A percentile compares a stretch with the other conserved stretches of the same genome.
Conservation (phyloP, 2,329 filamentous ascomycete genomes). For the Penicillium griseofulvum region DNA sequence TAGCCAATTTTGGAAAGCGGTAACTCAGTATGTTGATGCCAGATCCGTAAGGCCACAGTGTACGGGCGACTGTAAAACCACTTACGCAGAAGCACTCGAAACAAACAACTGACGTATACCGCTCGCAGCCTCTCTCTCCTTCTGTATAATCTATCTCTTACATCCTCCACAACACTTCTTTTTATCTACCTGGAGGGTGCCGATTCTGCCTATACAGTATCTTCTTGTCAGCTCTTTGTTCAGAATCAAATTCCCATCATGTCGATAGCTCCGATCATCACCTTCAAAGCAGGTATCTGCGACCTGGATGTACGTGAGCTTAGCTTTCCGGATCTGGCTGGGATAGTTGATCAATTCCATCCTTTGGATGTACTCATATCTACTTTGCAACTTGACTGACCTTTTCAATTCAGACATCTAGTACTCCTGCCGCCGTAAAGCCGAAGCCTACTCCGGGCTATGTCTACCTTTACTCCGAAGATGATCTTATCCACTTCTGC, state of each 20-base stretch:
- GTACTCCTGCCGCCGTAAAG: constrained; percentile 68
- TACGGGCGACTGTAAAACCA: constrained; percentile 17
- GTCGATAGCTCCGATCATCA: constrained; percentile 83
- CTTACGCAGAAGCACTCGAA: constrained; percentile 16
- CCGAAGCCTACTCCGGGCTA: constrained; percentile 74
- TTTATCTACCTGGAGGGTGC: constrained; percentile 13
- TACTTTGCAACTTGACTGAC: constrained; percentile 10
- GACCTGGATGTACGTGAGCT: constrained; percentile 68
- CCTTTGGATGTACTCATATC: not conserved
- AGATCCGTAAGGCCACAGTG: constrained; percentile 4
- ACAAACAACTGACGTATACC: constrained; percentile 33
- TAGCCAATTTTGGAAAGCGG: constrained; percentile 9
- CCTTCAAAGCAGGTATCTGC: constrained; percentile 93
- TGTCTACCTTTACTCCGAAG: constrained; percentile 88
- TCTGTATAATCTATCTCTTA: constrained; percentile 14
- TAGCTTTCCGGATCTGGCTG: not conserved
- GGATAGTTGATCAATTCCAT: constrained; percentile 1
- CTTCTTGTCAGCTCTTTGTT: not conserved
- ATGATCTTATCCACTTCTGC: constrained; percentile 95
- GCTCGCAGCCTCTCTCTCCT: constrained; percentile 20
- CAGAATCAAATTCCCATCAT: constrained; percentile 50
- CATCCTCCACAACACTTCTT: constrained; percentile 1
- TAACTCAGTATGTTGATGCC: constrained; percentile 4
- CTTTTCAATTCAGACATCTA: constrained; percentile 44
- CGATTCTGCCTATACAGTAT: constrained; percentile 1